A percentile compares a stretch with the other conserved stretches of the same genome.
phyloP scores from a whole-genome alignment of 1,284 basidiomycete genomes.

The Albatrellus sp. region DNA sequence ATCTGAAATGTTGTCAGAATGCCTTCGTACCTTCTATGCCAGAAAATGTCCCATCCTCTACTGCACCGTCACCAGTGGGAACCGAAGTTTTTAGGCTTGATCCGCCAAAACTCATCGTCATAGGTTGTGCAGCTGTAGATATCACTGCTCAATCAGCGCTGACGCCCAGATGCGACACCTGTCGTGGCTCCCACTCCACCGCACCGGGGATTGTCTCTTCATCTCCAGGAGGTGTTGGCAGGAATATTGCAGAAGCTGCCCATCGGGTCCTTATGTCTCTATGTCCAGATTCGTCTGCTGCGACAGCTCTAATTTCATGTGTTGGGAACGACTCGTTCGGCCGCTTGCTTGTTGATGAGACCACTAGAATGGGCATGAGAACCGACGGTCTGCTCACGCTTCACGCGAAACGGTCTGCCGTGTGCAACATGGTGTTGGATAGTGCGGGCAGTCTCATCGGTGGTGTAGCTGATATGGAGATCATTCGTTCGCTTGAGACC shows the following conservation, averaged over 20 bases:
- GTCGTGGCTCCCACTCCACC: slow-evolving; percentile 49
- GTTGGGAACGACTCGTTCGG: slow-evolving; percentile 65
- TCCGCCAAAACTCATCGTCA: slow-evolving; percentile 41
- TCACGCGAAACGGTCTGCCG: slow-evolving; percentile 41
- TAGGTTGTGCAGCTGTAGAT: slow-evolving; percentile 83
- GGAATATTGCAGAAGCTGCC: slow-evolving; percentile 89
- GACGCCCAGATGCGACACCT: slow-evolving; percentile 16
- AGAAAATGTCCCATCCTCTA: background rate
- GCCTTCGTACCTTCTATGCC: background rate
- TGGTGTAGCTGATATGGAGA: slow-evolving; percentile 89
- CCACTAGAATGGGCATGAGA: slow-evolving; percentile 57
- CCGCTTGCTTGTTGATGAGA: slow-evolving; percentile 45
- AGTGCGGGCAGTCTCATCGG: slow-evolving; percentile 58
- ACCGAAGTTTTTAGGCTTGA: too few relatives aligned
- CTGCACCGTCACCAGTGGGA: background rate
- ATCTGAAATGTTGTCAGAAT: background rate
- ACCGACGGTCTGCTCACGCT: slow-evolving; percentile 60
- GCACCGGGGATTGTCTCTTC: slow-evolving; percentile 66
- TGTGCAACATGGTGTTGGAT: slow-evolving; percentile 81
- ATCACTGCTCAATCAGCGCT: slow-evolving; percentile 49
- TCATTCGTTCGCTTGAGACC: slow-evolving; percentile 40
- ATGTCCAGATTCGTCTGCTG: slow-evolving; percentile 18
- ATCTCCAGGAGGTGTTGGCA: slow-evolving; percentile 82
- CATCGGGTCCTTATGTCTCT: slow-evolving; percentile 41
- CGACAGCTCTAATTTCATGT: slow-evolving; percentile 46